These are phyloP conservation scores for Coemansia pectinata DNA, from an alignment of 192 early-diverging fungal genomes.

Conservation along the genomic window DNA sequence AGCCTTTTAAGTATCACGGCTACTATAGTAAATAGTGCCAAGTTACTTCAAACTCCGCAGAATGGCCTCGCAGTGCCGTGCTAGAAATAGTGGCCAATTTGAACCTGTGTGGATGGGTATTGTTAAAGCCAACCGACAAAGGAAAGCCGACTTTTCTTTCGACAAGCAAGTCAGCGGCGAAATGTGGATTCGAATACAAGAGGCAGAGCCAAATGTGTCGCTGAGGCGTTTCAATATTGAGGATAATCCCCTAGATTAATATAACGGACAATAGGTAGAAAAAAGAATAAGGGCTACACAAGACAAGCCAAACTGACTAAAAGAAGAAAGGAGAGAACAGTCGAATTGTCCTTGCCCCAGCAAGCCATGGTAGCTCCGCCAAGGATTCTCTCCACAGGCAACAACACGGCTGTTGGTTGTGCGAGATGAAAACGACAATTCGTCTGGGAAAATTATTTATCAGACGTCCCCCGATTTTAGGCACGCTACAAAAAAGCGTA, in stretches of 20 bases:
- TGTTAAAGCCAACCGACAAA: background rate
- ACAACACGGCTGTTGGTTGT: background rate
- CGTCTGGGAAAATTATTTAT: background rate
- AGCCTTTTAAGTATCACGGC: background rate
- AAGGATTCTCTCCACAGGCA: constrained; percentile 3
- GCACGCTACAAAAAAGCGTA: background rate
- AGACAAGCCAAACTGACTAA: background rate
- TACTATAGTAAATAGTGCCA: background rate
- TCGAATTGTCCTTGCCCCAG: constrained; percentile 2
- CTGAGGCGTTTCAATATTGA: constrained; percentile 1
- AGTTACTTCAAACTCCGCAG: background rate
- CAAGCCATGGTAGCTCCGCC: background rate
- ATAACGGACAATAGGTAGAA: background rate
- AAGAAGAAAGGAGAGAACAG: background rate
- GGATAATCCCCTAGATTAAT: constrained; percentile 9
- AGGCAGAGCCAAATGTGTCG: background rate
- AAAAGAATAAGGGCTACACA: background rate
- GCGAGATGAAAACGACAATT: background rate
- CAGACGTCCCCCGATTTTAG: background rate
- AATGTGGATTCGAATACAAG: background rate
- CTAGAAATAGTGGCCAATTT: constrained; percentile 2
- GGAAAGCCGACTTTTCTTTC: background rate
- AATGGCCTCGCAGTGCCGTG: background rate
- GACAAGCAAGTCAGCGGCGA: background rate
- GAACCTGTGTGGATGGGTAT: background rate